Evolutionary conservation across 2,329 filamentous ascomycete species (phyloP), one percentile per base, ranked within the genome.

Genomic region (Sphaerulina vaccinii): DNA sequence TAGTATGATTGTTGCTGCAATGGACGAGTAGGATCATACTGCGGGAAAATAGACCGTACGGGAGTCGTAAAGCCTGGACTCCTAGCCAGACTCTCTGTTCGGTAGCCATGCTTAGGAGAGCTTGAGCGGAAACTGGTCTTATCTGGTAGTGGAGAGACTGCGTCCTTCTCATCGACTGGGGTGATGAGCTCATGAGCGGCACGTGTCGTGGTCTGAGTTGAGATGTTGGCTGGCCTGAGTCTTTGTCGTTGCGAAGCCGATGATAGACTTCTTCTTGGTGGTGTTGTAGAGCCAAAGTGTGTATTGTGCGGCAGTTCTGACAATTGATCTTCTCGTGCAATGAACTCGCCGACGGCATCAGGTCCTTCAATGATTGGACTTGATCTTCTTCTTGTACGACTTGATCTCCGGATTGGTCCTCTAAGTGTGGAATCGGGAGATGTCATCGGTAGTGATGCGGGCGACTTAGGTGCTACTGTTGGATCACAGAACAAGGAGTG

Each of bases 1-100:
- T 79, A 86, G 70, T 91, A 90, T 40, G 81, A 71, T 64, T 91
- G 87, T 51, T 83, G 80, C 49, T 82, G 76, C 2, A 89, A 77
- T 4, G 86, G 76, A 19, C 88, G 66, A 1, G 78, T 79, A 2
- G 83, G 84, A 62, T 91, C 84, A 65, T 90, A 90, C 23, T 80
- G 78, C 6, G 87, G 87, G 62, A 91, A 91, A 62, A 91, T 90
- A 19, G 87, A 90, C 24, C 81, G 79, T 61, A 87, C 77, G 0
- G 78, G 72, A 5, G 71, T 69, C 54, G 71, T 43, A 37, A 52
- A 42, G 22, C 41, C 40, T 27, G 44, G 41, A 33, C 48, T 37
- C 16, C 18, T 27, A 38, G 32, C 43, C n/a, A 46, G 40, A 29
- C 45, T 45, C 11, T 45, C 45, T 16, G 45, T 44, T 13, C 16